Evolutionary conservation across 345 rosid species (phyloP), one percentile per base, ranked within the genome.

Genomic region (Arabis hirsuta): DNA sequence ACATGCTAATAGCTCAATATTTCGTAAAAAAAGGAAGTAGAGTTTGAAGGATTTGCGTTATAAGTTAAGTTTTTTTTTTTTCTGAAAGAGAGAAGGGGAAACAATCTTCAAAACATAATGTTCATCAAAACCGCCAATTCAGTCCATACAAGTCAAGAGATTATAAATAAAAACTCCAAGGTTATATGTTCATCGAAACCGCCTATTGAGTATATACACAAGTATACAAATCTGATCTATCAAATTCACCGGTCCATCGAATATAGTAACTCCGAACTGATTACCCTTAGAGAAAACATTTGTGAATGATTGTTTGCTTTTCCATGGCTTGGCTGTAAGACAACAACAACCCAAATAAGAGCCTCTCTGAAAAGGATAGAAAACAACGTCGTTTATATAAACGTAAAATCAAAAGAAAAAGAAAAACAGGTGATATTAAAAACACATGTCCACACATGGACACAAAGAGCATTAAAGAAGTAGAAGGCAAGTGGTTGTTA

Each of bases 391-490:
- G 12, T 65, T 20, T 2, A 41, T 2, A 8, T 31, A 31, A 31
- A 74, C 26, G 19, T 59, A 44, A 74, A 9, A 74, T 39, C 32
- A 32, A 65, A 29, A 12, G 29, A 12, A 20, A 16, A 8, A 32
- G 36, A 20, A 2, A 51, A 44, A 39, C 41, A 52, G 19, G 64
- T 53, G 55, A 75, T 14, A 54, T 13, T 9, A 7, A 26, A 62
- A 61, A 76, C 79, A 75, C 65, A 45, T 61, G 79, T 55, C 74
- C 64, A 55, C 71, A 62, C 46, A 69, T 69, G 74, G 71, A 56
- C 4, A 36, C 39, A 62, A 16, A 45, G 60, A 69, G 74, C 79
- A 76, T 69, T 76, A 12, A 76, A 55, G 31, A 51, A 62, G 71
- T 55, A 47, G 79, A 69, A 62, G 24, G 56, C 63, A 50, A 67